Conservation (phyloP, 495 filamentous ascomycete genomes). For the Aspergillus biplanus region DNA sequence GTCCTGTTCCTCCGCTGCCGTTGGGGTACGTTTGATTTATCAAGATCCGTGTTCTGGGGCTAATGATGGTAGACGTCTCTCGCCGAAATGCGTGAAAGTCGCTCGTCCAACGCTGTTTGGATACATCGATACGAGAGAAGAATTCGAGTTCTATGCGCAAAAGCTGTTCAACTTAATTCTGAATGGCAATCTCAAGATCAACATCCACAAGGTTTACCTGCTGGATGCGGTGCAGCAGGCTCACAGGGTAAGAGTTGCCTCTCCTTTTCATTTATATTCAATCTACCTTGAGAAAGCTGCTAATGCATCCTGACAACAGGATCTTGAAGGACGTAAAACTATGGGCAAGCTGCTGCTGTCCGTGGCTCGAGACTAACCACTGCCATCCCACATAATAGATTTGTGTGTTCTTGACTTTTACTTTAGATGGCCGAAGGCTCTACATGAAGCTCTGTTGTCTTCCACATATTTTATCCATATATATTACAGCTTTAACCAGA, state of each 20-base stretch:
- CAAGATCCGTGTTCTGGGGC: constrained; percentile 24
- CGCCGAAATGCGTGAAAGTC: constrained; percentile 76
- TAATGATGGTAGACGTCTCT: constrained; percentile 1
- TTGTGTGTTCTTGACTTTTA: too few relatives aligned
- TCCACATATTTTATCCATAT: too few relatives aligned
- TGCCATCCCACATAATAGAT: too few relatives aligned
- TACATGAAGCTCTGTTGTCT: too few relatives aligned
- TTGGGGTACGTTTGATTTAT: constrained; percentile 49
- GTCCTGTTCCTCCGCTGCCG: constrained; percentile 74
- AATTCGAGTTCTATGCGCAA: constrained; percentile 69
- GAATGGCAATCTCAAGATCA: constrained; percentile 69
- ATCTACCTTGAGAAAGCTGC: too few relatives aligned
- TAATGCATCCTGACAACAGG: too few relatives aligned
- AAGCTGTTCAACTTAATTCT: constrained; percentile 76
- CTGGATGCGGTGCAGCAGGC: constrained; percentile 74
- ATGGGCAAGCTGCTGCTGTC: constrained; percentile 69
- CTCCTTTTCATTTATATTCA: too few relatives aligned
- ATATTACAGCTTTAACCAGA: too few relatives aligned
- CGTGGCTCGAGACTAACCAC: too few relatives aligned
- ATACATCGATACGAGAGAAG: constrained; percentile 77
- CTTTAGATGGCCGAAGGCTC: too few relatives aligned
- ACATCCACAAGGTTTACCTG: constrained; percentile 80
- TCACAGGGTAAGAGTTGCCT: constrained; percentile 53
- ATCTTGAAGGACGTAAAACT: constrained; percentile 81
- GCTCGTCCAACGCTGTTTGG: constrained; percentile 72